phyloP scores from a whole-genome alignment of 2,329 filamentous ascomycete species.

The Ophiobolus disseminans region DNA sequence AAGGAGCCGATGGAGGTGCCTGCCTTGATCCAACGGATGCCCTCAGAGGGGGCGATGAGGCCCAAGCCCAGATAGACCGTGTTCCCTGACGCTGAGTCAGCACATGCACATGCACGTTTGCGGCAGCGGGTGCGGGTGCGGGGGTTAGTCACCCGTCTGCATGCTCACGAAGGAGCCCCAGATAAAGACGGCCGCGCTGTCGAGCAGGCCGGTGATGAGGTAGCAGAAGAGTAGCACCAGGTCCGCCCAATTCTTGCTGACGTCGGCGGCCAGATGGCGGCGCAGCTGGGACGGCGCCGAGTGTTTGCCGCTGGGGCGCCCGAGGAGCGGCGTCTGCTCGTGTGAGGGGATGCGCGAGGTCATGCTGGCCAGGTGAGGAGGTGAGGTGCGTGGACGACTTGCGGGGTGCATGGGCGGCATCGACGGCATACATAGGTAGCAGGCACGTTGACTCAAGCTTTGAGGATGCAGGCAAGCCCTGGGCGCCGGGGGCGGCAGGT shows the following conservation, averaged over 20 bases:
- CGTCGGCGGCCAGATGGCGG: constrained; percentile 54
- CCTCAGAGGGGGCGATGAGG: constrained; percentile 62
- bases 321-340: constrained; percentile 46
- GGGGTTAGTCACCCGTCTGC: constrained; percentile 77
- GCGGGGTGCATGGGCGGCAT: constrained; percentile 2
- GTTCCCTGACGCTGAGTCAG: constrained; percentile 60
- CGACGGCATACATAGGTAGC: constrained; percentile 16
- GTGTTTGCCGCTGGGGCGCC: constrained; percentile 24
- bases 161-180: constrained; percentile 85
- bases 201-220: constrained; percentile 77
- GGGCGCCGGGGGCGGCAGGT: constrained; percentile 30
- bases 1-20: constrained; percentile 74
- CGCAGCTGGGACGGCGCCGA: constrained; percentile 28
- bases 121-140: no score
- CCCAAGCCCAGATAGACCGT: constrained; percentile 81
- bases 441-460: constrained; percentile 32
- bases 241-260: constrained; percentile 70
- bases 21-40: constrained; percentile 73
- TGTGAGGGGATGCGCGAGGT: constrained; percentile 19
- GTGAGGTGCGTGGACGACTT: constrained; percentile 6
- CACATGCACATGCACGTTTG: no score
- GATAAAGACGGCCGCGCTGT: constrained; percentile 76
- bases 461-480: constrained; percentile 33
- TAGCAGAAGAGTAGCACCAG: constrained; percentile 75
- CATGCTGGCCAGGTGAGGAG: constrained; percentile 12